Evolutionary conservation across 768 basidiomycete species (phyloP), one percentile per base, ranked within the genome.

Genomic region (Mycena epipterygia): DNA sequence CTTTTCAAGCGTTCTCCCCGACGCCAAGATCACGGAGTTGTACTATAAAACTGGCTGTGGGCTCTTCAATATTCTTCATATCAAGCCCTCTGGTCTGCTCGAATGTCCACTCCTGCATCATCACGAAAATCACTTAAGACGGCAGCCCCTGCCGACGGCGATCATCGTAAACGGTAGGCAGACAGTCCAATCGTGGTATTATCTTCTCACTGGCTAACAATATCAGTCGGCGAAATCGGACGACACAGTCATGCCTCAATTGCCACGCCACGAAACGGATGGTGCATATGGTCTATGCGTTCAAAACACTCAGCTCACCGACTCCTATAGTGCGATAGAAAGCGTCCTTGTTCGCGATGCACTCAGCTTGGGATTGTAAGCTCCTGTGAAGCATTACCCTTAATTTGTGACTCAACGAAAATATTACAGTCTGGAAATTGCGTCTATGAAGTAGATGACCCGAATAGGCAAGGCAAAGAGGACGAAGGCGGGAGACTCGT

Each of bases 131-230:
- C 64, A 7, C 27, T 55, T 7, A 71, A 62, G 48, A 5, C 46
- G 27, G 46, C 64, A 9, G 64, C 60, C 23, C 30, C 59, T 11
- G 19, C 52, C 52, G 70, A 67, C 17, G 59, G 35, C 30, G 70
- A 71, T 42, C 70, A 71, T 51, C 70, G 64, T 44, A 71, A 71
- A 25, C 64, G 64, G 70, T 71, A 63, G 63, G 37, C 41, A n/a
- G n/a, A n/a, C n/a, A 17, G 4, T 17, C 37, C 5, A 8, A 30
- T 21, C 5, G 23, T 30, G 11, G 6, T 3, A 6, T 25, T 30
- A 21, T 13, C 9, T 1, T 30, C 27, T n/a, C n/a, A n/a, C n/a
- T 14, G 12, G 30, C 1, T 42, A 25, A 65, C 37, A 12, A 49
- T 35, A 14, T 32, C 35, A 71, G 70, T 19, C 70, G 70, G n/a